Base-by-base conservation (phyloP, 2,329 filamentous ascomycete species). In the Akanthomyces lecanii region DNA sequence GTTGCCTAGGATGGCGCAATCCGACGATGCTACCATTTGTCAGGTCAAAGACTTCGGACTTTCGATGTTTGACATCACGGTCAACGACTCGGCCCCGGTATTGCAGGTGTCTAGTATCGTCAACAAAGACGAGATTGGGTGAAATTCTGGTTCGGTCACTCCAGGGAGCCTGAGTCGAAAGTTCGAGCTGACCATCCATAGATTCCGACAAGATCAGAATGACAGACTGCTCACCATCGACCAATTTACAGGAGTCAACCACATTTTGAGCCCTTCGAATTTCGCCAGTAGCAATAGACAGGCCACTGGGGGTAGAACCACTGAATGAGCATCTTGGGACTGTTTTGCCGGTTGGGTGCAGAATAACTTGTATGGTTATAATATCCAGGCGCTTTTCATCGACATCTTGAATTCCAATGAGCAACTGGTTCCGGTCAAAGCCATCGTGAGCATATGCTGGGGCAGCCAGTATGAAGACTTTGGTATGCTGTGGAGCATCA, bases 131-230 rank as follows among this genome's bases (percentile, higher is more conserved):
- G 33, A 81, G 68, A 2, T 89, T 87, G 2, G 92, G 75, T 0
- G 82, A 78, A n/a, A 92, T 76, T 50, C 85, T 86, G n/a, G 87
- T 85, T 14, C 89, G 79, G 59, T 83, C 82, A 63, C 88, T 87
- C 90, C 90, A 93, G 0, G 89, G 89, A 6, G 89, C 89, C 73
- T 92, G 89, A 11, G 91, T 77, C 67, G 87, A 90, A 18, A 94
- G 75, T 69, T 89, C 85, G 53, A 85, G 83, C 36, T 82, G 81
- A 1, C 88, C 88, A 66, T 85, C 79, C 57, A 82, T 81, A 28
- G 85, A 84, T 67, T 88, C 84, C 3, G 87, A 89, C 16, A 94
- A 76, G 30, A 90, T 85, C 3, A 92, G 76, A 58, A 93, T 88
- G 66, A 87, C 86, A 38, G 87, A 85, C 61, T 89, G 79, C 30